Conservation (phyloP, 164 flowering plant species). For the Liquidambar formosana region DNA sequence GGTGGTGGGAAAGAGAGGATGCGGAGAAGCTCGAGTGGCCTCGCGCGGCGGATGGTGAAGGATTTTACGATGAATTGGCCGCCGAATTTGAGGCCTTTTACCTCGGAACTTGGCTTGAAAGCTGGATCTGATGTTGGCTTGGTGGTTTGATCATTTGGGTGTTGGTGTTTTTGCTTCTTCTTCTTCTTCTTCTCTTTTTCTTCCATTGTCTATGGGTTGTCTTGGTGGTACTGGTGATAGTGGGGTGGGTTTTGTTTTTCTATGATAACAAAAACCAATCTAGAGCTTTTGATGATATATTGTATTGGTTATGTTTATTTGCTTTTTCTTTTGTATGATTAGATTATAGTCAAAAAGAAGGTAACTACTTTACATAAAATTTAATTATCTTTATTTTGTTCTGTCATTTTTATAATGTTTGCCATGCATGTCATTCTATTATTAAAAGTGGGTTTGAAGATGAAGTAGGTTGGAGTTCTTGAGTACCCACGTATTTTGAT, state of each 20-base stretch:
- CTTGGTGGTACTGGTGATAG: background rate
- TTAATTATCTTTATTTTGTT: background rate
- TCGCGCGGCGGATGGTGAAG: slow-evolving; percentile 78
- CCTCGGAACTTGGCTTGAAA: slow-evolving; percentile 68
- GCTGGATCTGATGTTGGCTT: slow-evolving; percentile 50
- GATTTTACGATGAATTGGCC: slow-evolving; percentile 87
- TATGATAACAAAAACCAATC: slow-evolving; percentile 21
- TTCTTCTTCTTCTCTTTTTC: slow-evolving; percentile 50
- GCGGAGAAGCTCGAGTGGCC: slow-evolving; percentile 57
- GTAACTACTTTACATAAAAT: background rate
- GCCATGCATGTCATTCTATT: background rate
- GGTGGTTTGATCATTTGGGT: slow-evolving; percentile 46
- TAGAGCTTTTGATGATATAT: slow-evolving; percentile 13
- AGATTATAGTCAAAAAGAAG: background rate
- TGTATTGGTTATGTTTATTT: background rate
- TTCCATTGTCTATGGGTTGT: slow-evolving; percentile 26
- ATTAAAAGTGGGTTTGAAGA: slow-evolving; percentile 1
- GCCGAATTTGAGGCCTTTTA: slow-evolving; percentile 83
- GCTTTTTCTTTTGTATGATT: background rate
- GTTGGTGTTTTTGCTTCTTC: slow-evolving; percentile 65
- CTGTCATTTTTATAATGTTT: background rate
- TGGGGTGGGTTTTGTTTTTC: slow-evolving; percentile 7
- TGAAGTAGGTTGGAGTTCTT: slow-evolving; percentile 10
- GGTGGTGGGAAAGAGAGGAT: slow-evolving; percentile 58
- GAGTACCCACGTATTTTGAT: slow-evolving; percentile 10